A percentile compares a stretch with the other conserved stretches of the same genome.
These are phyloP conservation scores for Prinsepia uniflora DNA, from an alignment of 306 rosid genomes.

Conservation along the genomic window DNA sequence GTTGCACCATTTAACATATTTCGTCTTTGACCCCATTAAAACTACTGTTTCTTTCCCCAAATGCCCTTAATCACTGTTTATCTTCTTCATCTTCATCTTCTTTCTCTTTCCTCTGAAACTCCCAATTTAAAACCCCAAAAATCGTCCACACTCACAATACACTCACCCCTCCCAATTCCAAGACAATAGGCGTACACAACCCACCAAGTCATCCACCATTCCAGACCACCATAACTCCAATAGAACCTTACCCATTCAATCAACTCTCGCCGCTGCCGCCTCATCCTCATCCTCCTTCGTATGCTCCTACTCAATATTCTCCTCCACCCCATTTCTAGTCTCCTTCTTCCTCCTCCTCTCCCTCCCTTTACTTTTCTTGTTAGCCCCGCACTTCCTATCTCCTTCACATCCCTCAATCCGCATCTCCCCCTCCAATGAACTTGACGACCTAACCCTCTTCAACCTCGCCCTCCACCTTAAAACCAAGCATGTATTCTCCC, in stretches of 20 bases:
- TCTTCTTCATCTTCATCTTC: too few relatives aligned
- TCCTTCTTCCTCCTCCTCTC: conserved; percentile 68
- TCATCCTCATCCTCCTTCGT: background rate
- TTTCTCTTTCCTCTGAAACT: too few relatives aligned
- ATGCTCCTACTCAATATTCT: conserved; percentile 48
- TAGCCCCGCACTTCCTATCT: conserved; percentile 62
- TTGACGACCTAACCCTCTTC: conserved; percentile 67
- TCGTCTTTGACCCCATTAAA: too few relatives aligned
- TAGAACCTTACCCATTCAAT: background rate
- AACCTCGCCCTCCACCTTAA: conserved; percentile 46
- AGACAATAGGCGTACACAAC: too few relatives aligned
- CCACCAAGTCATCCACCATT: background rate
- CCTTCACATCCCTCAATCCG: conserved; percentile 38
- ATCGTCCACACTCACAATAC: too few relatives aligned
- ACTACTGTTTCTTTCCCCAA: too few relatives aligned
- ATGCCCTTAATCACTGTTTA: too few relatives aligned
- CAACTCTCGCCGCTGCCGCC: background rate
- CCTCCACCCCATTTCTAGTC: conserved; percentile 49
- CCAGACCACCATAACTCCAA: background rate
- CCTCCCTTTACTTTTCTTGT: conserved; percentile 60
- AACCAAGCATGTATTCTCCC: conserved; percentile 45
- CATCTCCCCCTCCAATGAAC: conserved; percentile 65
- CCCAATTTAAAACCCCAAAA: too few relatives aligned
- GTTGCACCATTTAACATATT: too few relatives aligned
- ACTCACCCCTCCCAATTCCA: too few relatives aligned